These are phyloP conservation scores for Melanomma pulvis-pyrius DNA, from an alignment of 495 filamentous ascomycete genomes.

Conservation along the genomic window DNA sequence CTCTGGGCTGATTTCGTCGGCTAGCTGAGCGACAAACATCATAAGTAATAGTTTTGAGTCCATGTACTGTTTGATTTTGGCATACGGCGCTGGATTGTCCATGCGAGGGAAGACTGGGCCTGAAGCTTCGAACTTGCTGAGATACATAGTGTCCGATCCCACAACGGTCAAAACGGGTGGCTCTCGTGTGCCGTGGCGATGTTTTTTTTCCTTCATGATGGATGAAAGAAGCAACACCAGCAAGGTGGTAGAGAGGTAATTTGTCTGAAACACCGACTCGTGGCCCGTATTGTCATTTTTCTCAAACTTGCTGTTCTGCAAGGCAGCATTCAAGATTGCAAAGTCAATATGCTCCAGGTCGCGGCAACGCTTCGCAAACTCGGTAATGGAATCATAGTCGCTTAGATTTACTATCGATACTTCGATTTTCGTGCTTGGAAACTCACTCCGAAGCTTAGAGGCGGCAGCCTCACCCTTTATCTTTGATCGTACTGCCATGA, in stretches of 20 bases:
- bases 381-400: slow-evolving; percentile 53
- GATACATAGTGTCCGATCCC: slow-evolving; percentile 15
- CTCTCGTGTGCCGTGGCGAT: too few species aligned
- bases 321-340: slow-evolving; percentile 51
- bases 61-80: neutral
- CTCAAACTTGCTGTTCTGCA: slow-evolving; percentile 43
- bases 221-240: slow-evolving; percentile 44
- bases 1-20: neutral
- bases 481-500: slow-evolving; percentile 38
- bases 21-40: slow-evolving; percentile 1
- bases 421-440: slow-evolving; percentile 45
- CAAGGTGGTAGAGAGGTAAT: slow-evolving; percentile 39
- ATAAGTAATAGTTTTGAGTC: neutral
- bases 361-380: slow-evolving; percentile 50
- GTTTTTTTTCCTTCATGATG: slow-evolving; percentile 38
- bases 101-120: neutral
- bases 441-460: slow-evolving; percentile 49
- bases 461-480: slow-evolving; percentile 52
- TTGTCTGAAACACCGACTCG: slow-evolving; percentile 55
- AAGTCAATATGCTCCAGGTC: slow-evolving; percentile 45
- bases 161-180: slow-evolving; percentile 37
- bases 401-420: slow-evolving; percentile 59
- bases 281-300: slow-evolving; percentile 44
- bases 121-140: neutral
- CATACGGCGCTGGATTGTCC: neutral